These are phyloP conservation scores for Didymella segeticola DNA, from an alignment of 2,329 filamentous ascomycete genomes.

Conservation along the genomic window DNA sequence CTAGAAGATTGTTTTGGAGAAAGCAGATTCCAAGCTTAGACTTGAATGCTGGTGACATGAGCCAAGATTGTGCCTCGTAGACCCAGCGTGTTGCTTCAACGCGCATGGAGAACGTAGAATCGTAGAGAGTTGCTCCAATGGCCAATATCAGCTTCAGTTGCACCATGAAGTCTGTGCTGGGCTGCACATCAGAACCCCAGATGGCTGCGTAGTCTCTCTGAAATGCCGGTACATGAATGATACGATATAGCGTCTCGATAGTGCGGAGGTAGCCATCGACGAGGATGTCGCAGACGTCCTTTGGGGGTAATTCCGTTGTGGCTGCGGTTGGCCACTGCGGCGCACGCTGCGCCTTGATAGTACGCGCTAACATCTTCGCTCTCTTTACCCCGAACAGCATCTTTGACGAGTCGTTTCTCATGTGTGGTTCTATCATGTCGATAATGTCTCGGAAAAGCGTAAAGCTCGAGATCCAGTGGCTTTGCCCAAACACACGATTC, in stretches of 20 bases:
- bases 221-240: slow-evolving; percentile 62
- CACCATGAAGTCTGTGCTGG: slow-evolving; percentile 58
- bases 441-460: slow-evolving; percentile 55
- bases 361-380: slow-evolving; percentile 61
- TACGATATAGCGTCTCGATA: slow-evolving; percentile 56
- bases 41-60: slow-evolving; percentile 62
- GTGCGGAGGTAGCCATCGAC: slow-evolving; percentile 59
- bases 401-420: slow-evolving; percentile 50
- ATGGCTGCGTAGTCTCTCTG: slow-evolving; percentile 57
- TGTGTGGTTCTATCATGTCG: slow-evolving; percentile 51
- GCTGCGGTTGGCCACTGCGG: slow-evolving; percentile 58
- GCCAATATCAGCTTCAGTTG: slow-evolving; percentile 66
- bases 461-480: slow-evolving; percentile 63
- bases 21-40: slow-evolving; percentile 57
- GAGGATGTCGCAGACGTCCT: slow-evolving; percentile 55
- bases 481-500: slow-evolving; percentile 63
- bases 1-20: slow-evolving; percentile 56
- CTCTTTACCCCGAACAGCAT: slow-evolving; percentile 51
- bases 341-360: slow-evolving; percentile 59
- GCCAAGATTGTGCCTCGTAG: slow-evolving; percentile 63
- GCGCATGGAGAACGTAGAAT: slow-evolving; percentile 60
- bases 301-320: slow-evolving; percentile 56
- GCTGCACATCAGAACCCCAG: slow-evolving; percentile 50
- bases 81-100: slow-evolving; percentile 62
- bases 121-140: slow-evolving; percentile 61